Base-by-base conservation (phyloP, 805 yeast species). In the Candida parachauliodes region DNA sequence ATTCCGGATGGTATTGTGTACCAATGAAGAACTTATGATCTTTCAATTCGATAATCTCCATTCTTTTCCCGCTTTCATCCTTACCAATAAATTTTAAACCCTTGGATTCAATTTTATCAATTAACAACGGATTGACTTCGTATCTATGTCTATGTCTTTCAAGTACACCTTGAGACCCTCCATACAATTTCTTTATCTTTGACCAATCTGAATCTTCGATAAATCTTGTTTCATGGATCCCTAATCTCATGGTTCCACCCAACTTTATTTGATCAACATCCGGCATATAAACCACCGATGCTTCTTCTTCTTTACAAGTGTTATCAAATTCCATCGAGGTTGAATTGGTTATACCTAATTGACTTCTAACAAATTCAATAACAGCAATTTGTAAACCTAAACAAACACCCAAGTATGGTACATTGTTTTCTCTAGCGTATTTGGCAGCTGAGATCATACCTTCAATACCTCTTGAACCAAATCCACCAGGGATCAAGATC, bases 141-240 rank as follows among this genome's bases (percentile, higher is more conserved):
- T 93, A 93, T 69, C 99, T 81, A 65, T 93, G 99, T 72, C 99
- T 84, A 64, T 93, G 99, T 75, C 99, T 86, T 71, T 93, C 99
- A 44, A 71, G 71, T 35, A 88, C 89, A 32, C 74, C 67, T 2
- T 70, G 73, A 20, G 73, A 72, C 42, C 76, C 79, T 41, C 93
- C 94, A 60, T 91, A 91, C 38, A 91, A 71, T 64, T 78, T 75
- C 62, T 85, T 79, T 53, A 93, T 77, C 46, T 70, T 74, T 33
- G 87, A 76, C 76, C 80, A 70, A 46, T 82, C 82, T 33, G 85
- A 65, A 45, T 72, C 78, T 12, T 67, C 67, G 53, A 77, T 81
- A 74, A 93, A 93, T 47, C 74, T 77, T 27, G 98, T 88, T 49
- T 89, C 79, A 65, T 96, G 88, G 48, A 88, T 74, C 52, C 99